Base-by-base conservation (phyloP, 768 basidiomycete genomes). In the Lentinula guzmanii region DNA sequence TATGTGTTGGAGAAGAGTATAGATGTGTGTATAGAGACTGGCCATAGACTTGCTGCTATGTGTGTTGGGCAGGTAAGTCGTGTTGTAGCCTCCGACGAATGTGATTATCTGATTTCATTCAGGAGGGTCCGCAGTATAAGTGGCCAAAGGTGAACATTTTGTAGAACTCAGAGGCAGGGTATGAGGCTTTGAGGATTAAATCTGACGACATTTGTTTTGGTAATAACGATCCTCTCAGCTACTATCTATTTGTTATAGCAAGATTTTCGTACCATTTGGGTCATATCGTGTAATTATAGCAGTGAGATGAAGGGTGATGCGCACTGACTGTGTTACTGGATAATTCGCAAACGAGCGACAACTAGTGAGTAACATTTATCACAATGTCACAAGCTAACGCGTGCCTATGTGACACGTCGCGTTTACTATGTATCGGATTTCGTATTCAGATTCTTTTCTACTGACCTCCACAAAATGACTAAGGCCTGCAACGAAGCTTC, bases 41-140 rank as follows among this genome's bases (percentile, higher is more conserved):
- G 89, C 0, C 90, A 91, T 75, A 85, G 80, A 72, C 57, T 89
- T 65, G 90, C 86, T 31, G 77, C 80, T 45, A 86, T 89, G 81
- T 84, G 81, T 73, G 82, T 90, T 55, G 79, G 83, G 63, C 77
- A 83, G 74, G 84, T 84, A 61, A 28, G 76, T 56, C 39, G 10
- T 39, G 42, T 18, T n/a, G 10, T 41, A 10, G 33, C 31, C 5
- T 16, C 21, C n/a, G 15, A 31, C 9, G 28, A 34, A 7, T 1
- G 31, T 5, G 4, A n/a, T 24, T 2, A 1, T 59, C 18, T 41
- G 35, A 16, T 37, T 21, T 21, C n/a, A 13, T 24, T 11, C 33
- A 63, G 62, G 60, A 52, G 15, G 62, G 62, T 9, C 62, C 62
- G n/a, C 60, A 54, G 18, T 63, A 54, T 42, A 63, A 63, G 34